Conservation (phyloP, 2,329 filamentous ascomycete species). For the Aspergillus niger region DNA sequence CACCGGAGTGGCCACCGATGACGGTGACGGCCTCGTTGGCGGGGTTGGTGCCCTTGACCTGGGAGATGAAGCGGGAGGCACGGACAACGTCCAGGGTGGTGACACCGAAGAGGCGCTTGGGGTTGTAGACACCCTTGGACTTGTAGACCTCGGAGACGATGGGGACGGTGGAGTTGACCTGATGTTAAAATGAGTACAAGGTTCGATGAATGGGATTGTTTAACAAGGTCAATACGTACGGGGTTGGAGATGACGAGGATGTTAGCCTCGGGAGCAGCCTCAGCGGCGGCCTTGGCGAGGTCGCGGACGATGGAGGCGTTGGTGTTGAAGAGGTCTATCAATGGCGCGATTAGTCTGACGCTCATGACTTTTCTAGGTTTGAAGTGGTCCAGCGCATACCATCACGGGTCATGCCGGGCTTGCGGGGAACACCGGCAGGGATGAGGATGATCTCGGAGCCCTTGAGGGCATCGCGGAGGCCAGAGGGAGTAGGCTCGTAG, state of each 20-base stretch:
- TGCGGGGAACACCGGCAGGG: constrained; percentile 96
- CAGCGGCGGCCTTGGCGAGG: constrained; percentile 90
- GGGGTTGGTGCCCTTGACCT: constrained; percentile 89
- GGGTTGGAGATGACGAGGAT: constrained; percentile 98
- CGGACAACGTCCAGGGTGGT: constrained; percentile 99
- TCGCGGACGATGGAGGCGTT: constrained; percentile 99
- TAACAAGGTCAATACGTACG: constrained; percentile 47
- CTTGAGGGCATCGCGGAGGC: constrained; percentile 78
- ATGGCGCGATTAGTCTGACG: constrained; percentile 9
- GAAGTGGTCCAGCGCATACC: constrained; percentile 47
- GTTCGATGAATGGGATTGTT: no score
- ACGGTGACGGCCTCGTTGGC: constrained; percentile 93
- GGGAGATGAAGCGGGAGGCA: constrained; percentile 94
- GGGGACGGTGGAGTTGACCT: constrained; percentile 98
- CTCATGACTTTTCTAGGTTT: background rate
- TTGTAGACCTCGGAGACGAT: constrained; percentile 98
- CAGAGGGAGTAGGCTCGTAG: constrained; percentile 75
- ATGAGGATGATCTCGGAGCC: constrained; percentile 94
- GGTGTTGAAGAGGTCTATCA: constrained; percentile 95
- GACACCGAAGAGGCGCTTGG: constrained; percentile 98
- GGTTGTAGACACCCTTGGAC: constrained; percentile 93
- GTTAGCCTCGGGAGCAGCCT: constrained; percentile 87
- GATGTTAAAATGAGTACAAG: constrained; percentile 10
- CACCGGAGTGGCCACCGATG: constrained; percentile 94
- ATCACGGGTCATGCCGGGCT: constrained; percentile 99